phyloP scores from a whole-genome alignment of 345 rosid species.

The Litchi chinensis region DNA sequence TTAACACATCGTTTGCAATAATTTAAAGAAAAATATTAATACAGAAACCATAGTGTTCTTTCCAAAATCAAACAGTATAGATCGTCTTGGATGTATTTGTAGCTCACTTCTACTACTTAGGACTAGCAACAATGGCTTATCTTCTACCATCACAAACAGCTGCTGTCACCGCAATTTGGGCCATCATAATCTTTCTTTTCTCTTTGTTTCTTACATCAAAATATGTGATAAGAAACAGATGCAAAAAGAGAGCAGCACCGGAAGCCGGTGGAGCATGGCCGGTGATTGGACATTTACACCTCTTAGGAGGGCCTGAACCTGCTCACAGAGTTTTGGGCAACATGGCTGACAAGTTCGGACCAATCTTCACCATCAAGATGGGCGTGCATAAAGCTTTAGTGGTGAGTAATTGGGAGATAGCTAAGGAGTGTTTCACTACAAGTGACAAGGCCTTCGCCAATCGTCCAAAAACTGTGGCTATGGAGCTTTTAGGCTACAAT shows the following conservation, averaged over 20 bases:
- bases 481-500: conserved; percentile 29
- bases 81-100: no score
- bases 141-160: not conserved
- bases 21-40: no score
- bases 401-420: conserved; percentile 29
- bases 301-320: conserved; percentile 32
- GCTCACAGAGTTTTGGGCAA: conserved; percentile 30
- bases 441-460: conserved; percentile 30
- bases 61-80: no score
- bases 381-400: conserved; percentile 37
- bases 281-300: conserved; percentile 45
- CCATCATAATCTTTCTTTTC: not conserved
- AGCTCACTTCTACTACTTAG: not conserved
- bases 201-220: not conserved
- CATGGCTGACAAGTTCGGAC: conserved; percentile 38
- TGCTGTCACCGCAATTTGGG: not conserved
- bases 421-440: conserved; percentile 39
- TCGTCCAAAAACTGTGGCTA: conserved; percentile 32
- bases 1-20: no score
- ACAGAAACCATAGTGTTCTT: no score
- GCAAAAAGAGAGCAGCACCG: conserved; percentile 19
- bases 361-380: conserved; percentile 37
- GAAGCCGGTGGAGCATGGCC: conserved; percentile 40
- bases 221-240: not conserved
- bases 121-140: not conserved